phyloP scores from a whole-genome alignment of 805 yeast species.

The Pichia manshurica region DNA sequence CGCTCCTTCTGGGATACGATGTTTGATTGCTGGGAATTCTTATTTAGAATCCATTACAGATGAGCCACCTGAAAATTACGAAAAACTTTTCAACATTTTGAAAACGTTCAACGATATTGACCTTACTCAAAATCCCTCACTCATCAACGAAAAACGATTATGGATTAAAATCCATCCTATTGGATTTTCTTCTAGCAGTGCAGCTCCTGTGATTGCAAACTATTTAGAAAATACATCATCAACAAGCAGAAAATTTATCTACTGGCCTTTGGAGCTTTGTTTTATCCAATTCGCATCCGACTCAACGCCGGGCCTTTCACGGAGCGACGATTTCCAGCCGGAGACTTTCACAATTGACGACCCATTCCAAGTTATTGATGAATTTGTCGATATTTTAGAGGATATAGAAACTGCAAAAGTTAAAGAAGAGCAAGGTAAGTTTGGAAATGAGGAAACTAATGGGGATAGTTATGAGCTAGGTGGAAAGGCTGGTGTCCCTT shows the following conservation, averaged over 20 bases:
- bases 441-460: neutral
- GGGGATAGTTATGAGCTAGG: too few species aligned
- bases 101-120: slow-evolving; percentile 30
- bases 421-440: slow-evolving; percentile 1
- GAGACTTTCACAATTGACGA: slow-evolving; percentile 17
- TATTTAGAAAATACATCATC: slow-evolving; percentile 35
- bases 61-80: slow-evolving; percentile 38
- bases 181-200: slow-evolving; percentile 59
- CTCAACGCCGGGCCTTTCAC: slow-evolving; percentile 11
- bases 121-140: slow-evolving; percentile 3
- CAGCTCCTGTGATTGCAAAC: slow-evolving; percentile 55
- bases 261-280: slow-evolving; percentile 72
- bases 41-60: slow-evolving; percentile 30
- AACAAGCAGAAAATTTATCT: slow-evolving; percentile 45
- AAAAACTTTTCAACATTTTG: slow-evolving; percentile 6
- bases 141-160: slow-evolving; percentile 20
- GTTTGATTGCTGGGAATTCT: slow-evolving; percentile 28
- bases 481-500: too few species aligned
- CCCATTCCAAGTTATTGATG: slow-evolving; percentile 27
- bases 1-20: slow-evolving; percentile 53
- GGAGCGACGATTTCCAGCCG: neutral
- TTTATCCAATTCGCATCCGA: slow-evolving; percentile 44
- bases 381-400: slow-evolving; percentile 22
- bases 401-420: slow-evolving; percentile 14
- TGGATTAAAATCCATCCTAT: slow-evolving; percentile 73